phyloP scores from a whole-genome alignment of 139 green algal genomes.

The Coelastrella sp. region DNA sequence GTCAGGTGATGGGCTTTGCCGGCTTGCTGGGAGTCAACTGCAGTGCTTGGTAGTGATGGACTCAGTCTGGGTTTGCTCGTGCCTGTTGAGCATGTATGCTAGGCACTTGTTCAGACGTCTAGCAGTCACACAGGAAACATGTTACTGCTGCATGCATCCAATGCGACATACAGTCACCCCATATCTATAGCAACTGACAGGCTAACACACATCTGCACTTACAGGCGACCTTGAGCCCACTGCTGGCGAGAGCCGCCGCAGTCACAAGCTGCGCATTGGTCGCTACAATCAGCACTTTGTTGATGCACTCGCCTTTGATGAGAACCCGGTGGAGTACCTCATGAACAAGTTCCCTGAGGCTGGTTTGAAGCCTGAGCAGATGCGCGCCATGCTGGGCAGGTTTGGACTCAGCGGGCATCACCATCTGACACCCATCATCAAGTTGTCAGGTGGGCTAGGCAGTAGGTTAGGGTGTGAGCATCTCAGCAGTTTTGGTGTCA shows the following conservation, averaged over 20 bases:
- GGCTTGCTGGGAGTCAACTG: neutral
- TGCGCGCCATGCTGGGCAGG: conserved; percentile 92
- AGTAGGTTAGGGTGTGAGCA: neutral
- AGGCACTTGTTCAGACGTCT: too few relatives aligned
- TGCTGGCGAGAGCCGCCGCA: conserved; percentile 87
- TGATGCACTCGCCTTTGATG: conserved; percentile 95
- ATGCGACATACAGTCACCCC: too few relatives aligned
- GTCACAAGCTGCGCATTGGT: conserved; percentile 96
- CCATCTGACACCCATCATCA: conserved; percentile 96
- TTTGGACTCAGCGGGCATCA: conserved; percentile 97
- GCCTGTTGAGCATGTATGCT: too few relatives aligned
- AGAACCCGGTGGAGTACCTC: conserved; percentile 97
- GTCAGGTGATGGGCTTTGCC: neutral
- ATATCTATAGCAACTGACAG: too few relatives aligned
- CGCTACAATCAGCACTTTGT: conserved; percentile 99
- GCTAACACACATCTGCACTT: neutral
- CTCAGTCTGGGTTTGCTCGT: too few relatives aligned
- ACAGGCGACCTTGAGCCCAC: conserved; percentile 93
- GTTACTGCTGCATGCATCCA: too few relatives aligned
- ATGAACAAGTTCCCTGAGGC: conserved; percentile 73
- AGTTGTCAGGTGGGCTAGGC: conserved; percentile 82
- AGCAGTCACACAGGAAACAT: too few relatives aligned
- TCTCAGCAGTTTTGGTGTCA: neutral
- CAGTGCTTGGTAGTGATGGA: neutral
- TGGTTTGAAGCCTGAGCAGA: conserved; percentile 90